phyloP scores from a whole-genome alignment of 768 basidiomycete genomes.

The Suillus decipiens region DNA sequence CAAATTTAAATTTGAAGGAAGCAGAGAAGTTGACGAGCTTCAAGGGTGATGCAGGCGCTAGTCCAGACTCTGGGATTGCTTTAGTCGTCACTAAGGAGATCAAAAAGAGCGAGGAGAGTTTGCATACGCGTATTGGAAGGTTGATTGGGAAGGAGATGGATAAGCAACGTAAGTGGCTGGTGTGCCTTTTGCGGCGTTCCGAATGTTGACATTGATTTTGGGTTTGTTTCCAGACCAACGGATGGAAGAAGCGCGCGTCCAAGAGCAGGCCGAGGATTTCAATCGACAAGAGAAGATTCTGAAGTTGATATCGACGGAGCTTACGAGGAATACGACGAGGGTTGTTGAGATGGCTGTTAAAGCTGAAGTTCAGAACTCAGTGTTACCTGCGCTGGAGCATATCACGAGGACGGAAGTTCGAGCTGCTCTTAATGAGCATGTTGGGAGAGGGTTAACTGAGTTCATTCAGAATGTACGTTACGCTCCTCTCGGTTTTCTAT shows the following conservation, averaged over 20 bases:
- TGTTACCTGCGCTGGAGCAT: conserved; percentile 78
- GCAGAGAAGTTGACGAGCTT: conserved; percentile 22
- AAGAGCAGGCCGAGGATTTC: conserved; percentile 81
- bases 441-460: conserved; percentile 71
- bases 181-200: conserved; percentile 12
- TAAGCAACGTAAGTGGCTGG: conserved; percentile 69
- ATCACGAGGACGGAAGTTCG: conserved; percentile 84
- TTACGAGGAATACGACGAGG: conserved; percentile 84
- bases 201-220: neutral
- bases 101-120: conserved; percentile 77
- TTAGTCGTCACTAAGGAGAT: conserved; percentile 74
- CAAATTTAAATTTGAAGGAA: conserved; percentile 17
- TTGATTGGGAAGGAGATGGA: conserved; percentile 87
- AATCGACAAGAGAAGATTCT: conserved; percentile 86
- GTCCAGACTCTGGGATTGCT: conserved; percentile 57
- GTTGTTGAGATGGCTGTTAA: conserved; percentile 91
- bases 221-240: conserved; percentile 63
- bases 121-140: conserved; percentile 76
- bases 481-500: neutral
- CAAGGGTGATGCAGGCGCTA: conserved; percentile 28
- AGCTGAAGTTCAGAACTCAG: conserved; percentile 79
- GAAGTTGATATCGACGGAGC: conserved; percentile 83
- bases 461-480: conserved; percentile 65
- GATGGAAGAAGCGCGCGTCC: conserved; percentile 75
- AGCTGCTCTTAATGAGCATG: conserved; percentile 73